Base-by-base conservation (phyloP, 2,329 filamentous ascomycete genomes). In the Pseudogymnoascus sp. region DNA sequence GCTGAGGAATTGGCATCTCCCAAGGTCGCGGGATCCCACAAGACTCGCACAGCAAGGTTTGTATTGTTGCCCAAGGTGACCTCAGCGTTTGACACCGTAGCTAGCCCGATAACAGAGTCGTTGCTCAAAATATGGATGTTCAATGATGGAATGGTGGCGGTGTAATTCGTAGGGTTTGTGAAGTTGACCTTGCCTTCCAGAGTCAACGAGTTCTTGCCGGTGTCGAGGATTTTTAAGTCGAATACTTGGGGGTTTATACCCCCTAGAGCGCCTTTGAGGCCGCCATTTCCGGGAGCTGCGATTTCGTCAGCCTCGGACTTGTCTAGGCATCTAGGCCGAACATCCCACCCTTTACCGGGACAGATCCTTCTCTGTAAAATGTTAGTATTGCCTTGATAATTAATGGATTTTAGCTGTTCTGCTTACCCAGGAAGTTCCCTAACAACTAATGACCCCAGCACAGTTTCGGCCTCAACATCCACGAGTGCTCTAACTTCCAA, bases 311-410 rank as follows among this genome's bases (percentile, higher is more conserved):
- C 68, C 71, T 68, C 65, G 67, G 69, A 70, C 69, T 68, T 60
- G 28, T 65, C 66, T 60, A 63, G 66, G 65, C 62, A 65, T 68
- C 33, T 31, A 52, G 52, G 65, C 45, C 65, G 66, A 59, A 60
- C 58, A 60, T 91, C 93, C 86, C 88, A 96, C 92, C 90, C 84
- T 96, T 96, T 79, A 97, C 85, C 76, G 90, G 90, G 72, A 99
- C 87, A 71, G 88, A 84, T 69, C 95, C 93, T 79, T 92, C 83
- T 45, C 58, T 60, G 21, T 40, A 40, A 38, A 41, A 25, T 25
- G 58, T 60, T 28, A 60, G 58, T 60, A 18, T 40, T 18, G 12
- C 8, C n/a, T 25, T 40, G 33, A 8, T 38, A 23, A n/a, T 38
- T 25, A 11, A 38, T 21, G 11, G 23, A 2, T 33, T 12, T 52